Base-by-base conservation (phyloP, 2,329 filamentous ascomycete genomes). In the Botryotinia calthae region DNA sequence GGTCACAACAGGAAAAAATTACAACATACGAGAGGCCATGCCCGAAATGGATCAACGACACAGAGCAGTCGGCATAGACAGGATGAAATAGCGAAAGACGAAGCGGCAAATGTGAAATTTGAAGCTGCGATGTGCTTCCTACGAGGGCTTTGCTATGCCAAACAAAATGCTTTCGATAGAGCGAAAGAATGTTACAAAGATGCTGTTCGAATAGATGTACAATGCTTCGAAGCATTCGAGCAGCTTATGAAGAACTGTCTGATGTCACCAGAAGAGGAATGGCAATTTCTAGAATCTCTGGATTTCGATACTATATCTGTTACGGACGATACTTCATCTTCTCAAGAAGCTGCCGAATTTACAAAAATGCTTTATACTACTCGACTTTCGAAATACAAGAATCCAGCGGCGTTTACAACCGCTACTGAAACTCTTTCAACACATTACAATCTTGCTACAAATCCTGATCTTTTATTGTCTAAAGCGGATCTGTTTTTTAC, bases 161-260 rank as follows among this genome's bases (percentile, higher is more conserved):
- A 97, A 83, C 93, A 97, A 82, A 99, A 98, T 82, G 93, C 95
- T 40, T 98, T 98, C 79, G 96, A 99, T 81, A 91, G 94, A 48
- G 96, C 96, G 70, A 98, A 98, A 82, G 95, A 98, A 79, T 98
- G 96, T 84, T 99, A 98, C 86, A 98, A 98, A 84, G 94, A 97
- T 79, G 96, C 96, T 2, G 94, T 98, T 63, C 90, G 93, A 75
- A 98, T 99, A 79, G 96, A 99, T 80, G 95, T 98, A 5, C 95
- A 97, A 82, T 99, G 96, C 83, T 98, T 97, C 80, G 96, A 99
- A 82, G 96, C 96, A 0, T 98, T 99, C 80, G 95, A 98, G 79
- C 95, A 98, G 84, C 88, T 99, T 72, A 98, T 98, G 90, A 94
- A 94, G 84, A 99, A 99, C 83, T 93, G 93, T 31, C 87, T 99